Evolutionary conservation across 2,329 filamentous ascomycete genomes (phyloP), one percentile per base, ranked within the genome.

Genomic region (Aspergillus fijiensis): DNA sequence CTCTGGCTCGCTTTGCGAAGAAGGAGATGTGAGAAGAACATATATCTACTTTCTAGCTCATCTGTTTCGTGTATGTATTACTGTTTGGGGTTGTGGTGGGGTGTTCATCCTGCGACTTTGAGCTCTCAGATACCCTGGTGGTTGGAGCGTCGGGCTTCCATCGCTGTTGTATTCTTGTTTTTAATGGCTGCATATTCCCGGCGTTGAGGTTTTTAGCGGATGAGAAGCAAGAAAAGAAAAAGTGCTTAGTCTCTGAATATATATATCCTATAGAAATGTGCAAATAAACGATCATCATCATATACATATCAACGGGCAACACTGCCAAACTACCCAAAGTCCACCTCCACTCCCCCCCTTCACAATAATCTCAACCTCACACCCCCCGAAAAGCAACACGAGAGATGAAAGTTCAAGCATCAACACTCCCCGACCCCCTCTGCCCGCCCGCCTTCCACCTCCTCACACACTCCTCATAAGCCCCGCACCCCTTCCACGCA

Each of bases 401-500:
- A 29, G 27, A 29, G 27, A 29, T 23, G n/a, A 23, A 23, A 23
- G 23, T 23, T 23, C 55, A 59, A 23, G 55, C 53, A 35, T 65
- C 65, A 27, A 67, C 52, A 48, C 49, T 64, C 4, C 76, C 76
- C 25, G 76, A 79, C 3, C 74, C 74, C 59, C 70, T 72, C 4
- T 63, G 64, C 3, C 69, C 77, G 4, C 77, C 77, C 58, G 72
- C 69, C 66, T 77, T 78, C 79, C 79, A 81, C 65, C 77, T 69
- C 70, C 76, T 69, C 71, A 77, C 63, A 67, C 76, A 77, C 52
- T 70, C 63, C 54, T 78, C 75, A 69, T 81, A 79, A 45, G 93
- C 95, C 31, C 94, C 94, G 70, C 91, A 95, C 11, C 88, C 88
- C 81, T 88, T 94, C 95, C 95, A 98, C 5, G 93, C 93, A 72